Evolutionary conservation across 192 early-diverging fungal species (phyloP).

Genomic region (Backusella westeae): DNA sequence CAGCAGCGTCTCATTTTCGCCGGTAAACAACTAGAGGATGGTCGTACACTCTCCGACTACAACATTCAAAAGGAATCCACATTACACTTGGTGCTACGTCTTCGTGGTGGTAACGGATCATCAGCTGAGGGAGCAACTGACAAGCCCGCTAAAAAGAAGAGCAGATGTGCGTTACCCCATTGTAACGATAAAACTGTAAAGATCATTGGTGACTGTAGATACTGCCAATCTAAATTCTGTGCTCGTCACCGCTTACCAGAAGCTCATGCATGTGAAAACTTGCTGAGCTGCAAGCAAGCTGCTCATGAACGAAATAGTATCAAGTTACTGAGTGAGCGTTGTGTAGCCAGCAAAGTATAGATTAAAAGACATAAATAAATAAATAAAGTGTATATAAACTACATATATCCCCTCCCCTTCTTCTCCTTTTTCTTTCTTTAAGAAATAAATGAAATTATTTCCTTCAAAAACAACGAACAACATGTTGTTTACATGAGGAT

Average conservation of each 20-base stretch:
- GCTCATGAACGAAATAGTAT: conserved; percentile 56
- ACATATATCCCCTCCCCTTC: neutral
- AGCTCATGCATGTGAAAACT: conserved; percentile 67
- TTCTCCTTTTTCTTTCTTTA: neutral
- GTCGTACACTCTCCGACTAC: conserved; percentile 58
- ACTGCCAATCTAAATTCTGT: conserved; percentile 62
- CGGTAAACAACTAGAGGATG: conserved; percentile 70
- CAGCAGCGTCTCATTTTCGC: conserved; percentile 68
- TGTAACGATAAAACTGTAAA: conserved; percentile 60
- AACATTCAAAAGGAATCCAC: conserved; percentile 65
- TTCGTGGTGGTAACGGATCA: conserved; percentile 53
- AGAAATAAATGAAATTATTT: neutral
- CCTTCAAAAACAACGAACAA: neutral
- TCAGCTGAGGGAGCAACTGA: neutral
- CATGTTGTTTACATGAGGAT: neutral
- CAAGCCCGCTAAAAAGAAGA: conserved; percentile 14
- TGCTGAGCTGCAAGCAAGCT: conserved; percentile 58
- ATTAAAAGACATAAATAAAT: conserved; percentile 7
- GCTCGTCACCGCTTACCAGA: conserved; percentile 73
- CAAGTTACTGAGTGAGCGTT: conserved; percentile 66
- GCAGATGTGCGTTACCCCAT: conserved; percentile 39
- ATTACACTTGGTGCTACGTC: conserved; percentile 55
- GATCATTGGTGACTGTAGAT: conserved; percentile 72
- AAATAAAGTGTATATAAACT: neutral
- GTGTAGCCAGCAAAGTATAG: conserved; percentile 70